Conservation (phyloP, 2,329 filamentous ascomycete genomes). For the Alternaria solani region DNA sequence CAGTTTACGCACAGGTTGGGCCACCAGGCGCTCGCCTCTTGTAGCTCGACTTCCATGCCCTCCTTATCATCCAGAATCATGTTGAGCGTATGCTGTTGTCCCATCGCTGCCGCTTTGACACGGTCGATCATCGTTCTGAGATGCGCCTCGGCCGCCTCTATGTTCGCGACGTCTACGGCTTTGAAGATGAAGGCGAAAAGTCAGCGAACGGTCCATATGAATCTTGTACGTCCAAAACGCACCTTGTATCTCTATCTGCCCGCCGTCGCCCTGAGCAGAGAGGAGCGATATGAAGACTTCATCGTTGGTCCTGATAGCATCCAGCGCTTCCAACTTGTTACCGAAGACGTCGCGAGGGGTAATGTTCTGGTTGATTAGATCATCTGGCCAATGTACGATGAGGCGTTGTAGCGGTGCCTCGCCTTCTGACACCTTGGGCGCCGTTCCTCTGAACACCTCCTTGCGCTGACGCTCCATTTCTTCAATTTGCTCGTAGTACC, state of each 20-base stretch:
- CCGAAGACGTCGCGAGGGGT: conserved; percentile 40
- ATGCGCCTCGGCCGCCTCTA: conserved; percentile 33
- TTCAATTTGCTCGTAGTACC: conserved; percentile 33
- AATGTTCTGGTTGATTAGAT: conserved; percentile 23
- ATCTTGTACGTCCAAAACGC: too few species aligned
- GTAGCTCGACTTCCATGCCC: conserved; percentile 30
- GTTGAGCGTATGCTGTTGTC: conserved; percentile 20
- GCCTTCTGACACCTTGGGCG: conserved; percentile 19
- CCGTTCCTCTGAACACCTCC: conserved; percentile 29
- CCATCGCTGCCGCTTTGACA: conserved; percentile 20
- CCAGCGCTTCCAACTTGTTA: conserved; percentile 36
- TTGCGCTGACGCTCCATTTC: conserved; percentile 26
- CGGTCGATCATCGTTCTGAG: conserved; percentile 34
- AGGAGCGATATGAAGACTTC: conserved; percentile 39
- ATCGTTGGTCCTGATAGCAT: conserved; percentile 36
- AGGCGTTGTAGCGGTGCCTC: conserved; percentile 9
- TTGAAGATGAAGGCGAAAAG: conserved; percentile 1
- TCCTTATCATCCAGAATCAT: conserved; percentile 40
- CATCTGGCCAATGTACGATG: conserved; percentile 32
- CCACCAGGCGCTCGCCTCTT: conserved; percentile 37
- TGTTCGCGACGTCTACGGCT: conserved; percentile 11
- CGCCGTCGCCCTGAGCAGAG: conserved; percentile 7
- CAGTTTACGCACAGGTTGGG: conserved; percentile 19
- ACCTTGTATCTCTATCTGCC: conserved; percentile 33
- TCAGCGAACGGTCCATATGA: not conserved